Percentiles rank a stretch among this genome's conserved stretches.
Conservation (phyloP, 495 filamentous ascomycete genomes). For the Penicillium tannophilum region DNA sequence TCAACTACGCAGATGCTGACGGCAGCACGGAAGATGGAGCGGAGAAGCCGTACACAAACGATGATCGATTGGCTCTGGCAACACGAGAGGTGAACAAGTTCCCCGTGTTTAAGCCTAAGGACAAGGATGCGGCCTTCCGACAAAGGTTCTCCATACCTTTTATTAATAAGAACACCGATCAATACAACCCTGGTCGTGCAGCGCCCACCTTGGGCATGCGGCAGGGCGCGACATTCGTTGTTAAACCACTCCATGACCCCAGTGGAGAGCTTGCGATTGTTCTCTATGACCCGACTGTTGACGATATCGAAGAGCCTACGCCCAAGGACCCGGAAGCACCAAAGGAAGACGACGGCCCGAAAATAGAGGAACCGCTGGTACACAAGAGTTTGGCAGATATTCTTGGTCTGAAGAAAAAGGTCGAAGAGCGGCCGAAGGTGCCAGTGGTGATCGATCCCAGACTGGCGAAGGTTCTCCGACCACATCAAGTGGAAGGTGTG, state of each 20-base stretch:
- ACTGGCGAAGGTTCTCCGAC: conserved; percentile 86
- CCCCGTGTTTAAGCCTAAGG: conserved; percentile 85
- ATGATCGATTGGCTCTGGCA: conserved; percentile 81
- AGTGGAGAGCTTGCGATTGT: conserved; percentile 97
- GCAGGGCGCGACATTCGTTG: conserved; percentile 80
- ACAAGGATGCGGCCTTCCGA: conserved; percentile 79
- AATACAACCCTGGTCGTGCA: conserved; percentile 75
- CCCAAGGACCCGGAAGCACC: conserved; percentile 54
- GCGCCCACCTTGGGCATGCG: conserved; percentile 87
- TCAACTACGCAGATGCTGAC: conserved; percentile 87
- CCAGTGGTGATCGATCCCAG: conserved; percentile 96
- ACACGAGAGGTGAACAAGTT: conserved; percentile 89
- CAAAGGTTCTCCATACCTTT: conserved; percentile 85
- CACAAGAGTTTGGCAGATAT: conserved; percentile 97
- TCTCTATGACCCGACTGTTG: conserved; percentile 90
- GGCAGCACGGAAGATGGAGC: conserved; percentile 62
- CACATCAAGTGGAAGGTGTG: conserved; percentile 97
- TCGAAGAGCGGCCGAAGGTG: conserved; percentile 78
- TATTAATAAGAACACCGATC: conserved; percentile 71
- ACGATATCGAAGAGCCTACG: conserved; percentile 67
- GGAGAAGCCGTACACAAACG: conserved; percentile 86
- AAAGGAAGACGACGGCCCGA: conserved; percentile 53
- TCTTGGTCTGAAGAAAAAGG: conserved; percentile 87
- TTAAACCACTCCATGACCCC: conserved; percentile 91
- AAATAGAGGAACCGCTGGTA: conserved; percentile 77